Conservation (phyloP, 345 rosid species). For the Eucalyptus guilfoylei region DNA sequence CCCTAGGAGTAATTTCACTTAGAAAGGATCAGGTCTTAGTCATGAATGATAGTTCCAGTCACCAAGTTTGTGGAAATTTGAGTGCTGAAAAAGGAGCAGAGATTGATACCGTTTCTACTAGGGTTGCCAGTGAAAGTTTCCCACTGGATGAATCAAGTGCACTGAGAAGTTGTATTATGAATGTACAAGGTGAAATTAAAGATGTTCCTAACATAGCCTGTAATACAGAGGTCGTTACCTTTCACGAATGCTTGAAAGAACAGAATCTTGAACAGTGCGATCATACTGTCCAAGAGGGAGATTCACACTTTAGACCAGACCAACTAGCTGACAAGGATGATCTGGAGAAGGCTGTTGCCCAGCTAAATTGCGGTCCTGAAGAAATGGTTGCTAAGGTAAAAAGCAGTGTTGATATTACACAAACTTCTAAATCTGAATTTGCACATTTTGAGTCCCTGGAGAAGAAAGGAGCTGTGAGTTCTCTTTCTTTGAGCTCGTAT, state of each 20-base stretch:
- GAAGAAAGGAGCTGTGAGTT: not conserved
- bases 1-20: not conserved
- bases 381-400: not conserved
- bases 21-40: not conserved
- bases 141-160: not conserved
- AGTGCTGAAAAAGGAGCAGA: not conserved
- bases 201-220: not conserved
- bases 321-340: not conserved
- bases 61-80: not conserved
- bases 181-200: not conserved
- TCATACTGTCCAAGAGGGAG: not conserved
- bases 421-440: not conserved
- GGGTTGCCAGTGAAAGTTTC: not conserved
- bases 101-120: not conserved
- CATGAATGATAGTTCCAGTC: not conserved
- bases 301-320: not conserved
- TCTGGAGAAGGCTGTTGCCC: not conserved
- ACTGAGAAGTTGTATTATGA: not conserved
- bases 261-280: not conserved
- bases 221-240: not conserved
- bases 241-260: not conserved
- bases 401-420: not conserved
- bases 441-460: not conserved
- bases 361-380: not conserved
- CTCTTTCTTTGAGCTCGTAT: not conserved